Evolutionary conservation across 768 basidiomycete genomes (phyloP).

Genomic region (Pluteus cervinus): DNA sequence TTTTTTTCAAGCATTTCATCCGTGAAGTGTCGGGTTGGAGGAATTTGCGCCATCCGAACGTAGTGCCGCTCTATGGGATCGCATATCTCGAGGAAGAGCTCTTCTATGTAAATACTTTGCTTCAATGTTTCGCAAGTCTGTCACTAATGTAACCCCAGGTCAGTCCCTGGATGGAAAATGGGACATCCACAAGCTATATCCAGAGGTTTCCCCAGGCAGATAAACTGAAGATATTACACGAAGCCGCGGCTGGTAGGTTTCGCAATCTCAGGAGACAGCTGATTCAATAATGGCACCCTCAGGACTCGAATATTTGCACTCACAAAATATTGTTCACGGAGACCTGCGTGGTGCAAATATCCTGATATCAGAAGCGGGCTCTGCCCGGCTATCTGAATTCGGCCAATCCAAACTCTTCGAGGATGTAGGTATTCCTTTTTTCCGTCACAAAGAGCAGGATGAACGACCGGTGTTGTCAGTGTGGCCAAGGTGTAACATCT

Average conservation of each 20-base stretch:
- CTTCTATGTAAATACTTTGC: conserved; percentile 22
- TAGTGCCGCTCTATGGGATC: conserved; percentile 33
- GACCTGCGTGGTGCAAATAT: conserved; percentile 40
- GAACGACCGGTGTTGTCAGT: conserved; percentile 12
- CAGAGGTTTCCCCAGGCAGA: conserved; percentile 22
- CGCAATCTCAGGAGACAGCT: neutral
- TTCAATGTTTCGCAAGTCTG: conserved; percentile 1
- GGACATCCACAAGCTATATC: conserved; percentile 31
- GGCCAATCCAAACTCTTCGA: conserved; percentile 34
- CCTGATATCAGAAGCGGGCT: conserved; percentile 31
- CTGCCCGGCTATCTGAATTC: conserved; percentile 39
- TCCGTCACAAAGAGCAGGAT: neutral
- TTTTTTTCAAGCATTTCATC: conserved; percentile 32
- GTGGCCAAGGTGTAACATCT: conserved; percentile 19
- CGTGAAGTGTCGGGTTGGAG: conserved; percentile 38
- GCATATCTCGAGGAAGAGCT: conserved; percentile 25
- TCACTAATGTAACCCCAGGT: conserved; percentile 22
- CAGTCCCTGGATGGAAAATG: conserved; percentile 40
- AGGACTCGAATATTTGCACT: conserved; percentile 37
- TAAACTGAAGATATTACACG: conserved; percentile 29
- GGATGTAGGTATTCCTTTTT: conserved; percentile 20
- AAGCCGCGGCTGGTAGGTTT: conserved; percentile 29
- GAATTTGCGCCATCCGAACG: conserved; percentile 32
- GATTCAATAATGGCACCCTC: neutral
- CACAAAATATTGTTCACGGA: conserved; percentile 31